Percentiles rank a stretch among this genome's conserved stretches.
Evolutionary conservation across 257 asterid genomes (phyloP).

Genomic region (Forsythia viridissima): DNA sequence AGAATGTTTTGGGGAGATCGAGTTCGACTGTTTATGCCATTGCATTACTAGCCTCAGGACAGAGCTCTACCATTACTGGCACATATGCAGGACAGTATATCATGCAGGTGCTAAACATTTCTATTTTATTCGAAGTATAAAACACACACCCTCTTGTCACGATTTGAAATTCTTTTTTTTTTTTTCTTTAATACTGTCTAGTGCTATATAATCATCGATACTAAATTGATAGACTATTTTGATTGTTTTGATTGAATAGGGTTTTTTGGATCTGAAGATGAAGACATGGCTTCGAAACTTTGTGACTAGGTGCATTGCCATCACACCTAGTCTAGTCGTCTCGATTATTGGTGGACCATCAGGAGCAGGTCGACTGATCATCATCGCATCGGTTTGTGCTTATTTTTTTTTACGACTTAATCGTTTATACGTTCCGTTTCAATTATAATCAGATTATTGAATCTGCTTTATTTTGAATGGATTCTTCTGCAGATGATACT

Average conservation of each 20-base stretch:
- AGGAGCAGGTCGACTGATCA: constrained; percentile 81
- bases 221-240: neutral
- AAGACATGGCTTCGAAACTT: constrained; percentile 70
- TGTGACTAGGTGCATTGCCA: constrained; percentile 81
- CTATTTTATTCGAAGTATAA: neutral
- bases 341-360: constrained; percentile 85
- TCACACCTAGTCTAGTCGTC: constrained; percentile 80
- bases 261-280: constrained; percentile 83
- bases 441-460: neutral
- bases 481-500: constrained; percentile 67
- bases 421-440: neutral
- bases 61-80: constrained; percentile 90
- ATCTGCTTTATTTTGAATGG: neutral
- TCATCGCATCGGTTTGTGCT: constrained; percentile 83
- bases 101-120: constrained; percentile 66
- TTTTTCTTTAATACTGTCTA: neutral
- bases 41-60: constrained; percentile 92
- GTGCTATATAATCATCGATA: neutral
- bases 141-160: neutral
- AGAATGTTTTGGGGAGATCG: constrained; percentile 88
- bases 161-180: neutral
- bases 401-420: neutral
- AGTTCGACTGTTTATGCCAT: constrained; percentile 80
- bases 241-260: constrained; percentile 34
- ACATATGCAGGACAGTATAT: constrained; percentile 95